Base-by-base conservation (phyloP, 495 filamentous ascomycete genomes). In the Aspergillus avenaceus region DNA sequence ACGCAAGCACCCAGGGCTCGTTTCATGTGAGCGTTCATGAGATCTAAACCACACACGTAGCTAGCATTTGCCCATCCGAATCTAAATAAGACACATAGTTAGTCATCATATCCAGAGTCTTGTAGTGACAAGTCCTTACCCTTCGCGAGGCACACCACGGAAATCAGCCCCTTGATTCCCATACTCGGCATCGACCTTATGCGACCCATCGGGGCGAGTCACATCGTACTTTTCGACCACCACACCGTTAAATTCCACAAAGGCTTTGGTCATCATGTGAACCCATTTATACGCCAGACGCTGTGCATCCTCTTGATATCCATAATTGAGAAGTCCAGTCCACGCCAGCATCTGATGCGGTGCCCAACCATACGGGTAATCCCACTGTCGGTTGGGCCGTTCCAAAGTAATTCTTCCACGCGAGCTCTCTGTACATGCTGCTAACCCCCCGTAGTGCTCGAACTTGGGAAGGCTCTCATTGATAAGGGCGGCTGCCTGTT, bases 211-310 rank as follows among this genome's bases (percentile, higher is more conserved):
- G 19, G 83, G 83, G 45, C 88, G 72, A 38, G 93, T 97, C 36
- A 97, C 93, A 68, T 98, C 88, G 72, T 98, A 98, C 66, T 98
- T 98, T 72, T 98, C 93, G 0, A 96, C 93, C 14, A 98, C 91
- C 24, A 96, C 89, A 19, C 93, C 93, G 57, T 97, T 96, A 76
- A 91, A 97, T 59, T 97, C 91, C 21, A 95, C 88, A 70, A 97
- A 98, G 0, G 91, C 88, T 67, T 93, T 95, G 26, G 88, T 96
- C 56, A 96, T 86, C 92, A 97, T 97, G 65, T 89, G 93, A 16
- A 96, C 70, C 93, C 93, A 98, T 63, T 89, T 90, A 68, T 97
- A 97, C 0, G 88, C 85, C 34, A 98, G 69, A 14, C 91, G 75
- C 69, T 95, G 85, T 0, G 88, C 91, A 28, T 96, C 91, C 22